phyloP scores from a whole-genome alignment of 345 rosid genomes.

The Acer negundo region DNA sequence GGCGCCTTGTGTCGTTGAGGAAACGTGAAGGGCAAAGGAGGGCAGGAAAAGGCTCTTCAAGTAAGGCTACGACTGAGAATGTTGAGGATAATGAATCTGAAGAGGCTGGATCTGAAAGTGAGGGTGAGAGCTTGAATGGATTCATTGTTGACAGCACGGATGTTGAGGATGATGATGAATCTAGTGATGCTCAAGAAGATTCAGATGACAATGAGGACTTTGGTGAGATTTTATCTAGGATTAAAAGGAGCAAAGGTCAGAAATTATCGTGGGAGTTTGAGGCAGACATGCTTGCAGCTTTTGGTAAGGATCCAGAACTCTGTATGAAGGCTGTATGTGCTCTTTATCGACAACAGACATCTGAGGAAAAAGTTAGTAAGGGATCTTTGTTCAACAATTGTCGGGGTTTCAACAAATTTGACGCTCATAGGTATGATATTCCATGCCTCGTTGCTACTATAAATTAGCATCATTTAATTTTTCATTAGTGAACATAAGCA shows the following conservation, averaged over 20 bases:
- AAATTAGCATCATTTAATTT: too few relatives aligned
- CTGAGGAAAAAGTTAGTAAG: constrained; percentile 48
- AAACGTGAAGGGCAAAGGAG: constrained; percentile 28
- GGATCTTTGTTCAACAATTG: constrained; percentile 41
- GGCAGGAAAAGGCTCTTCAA: constrained; percentile 21
- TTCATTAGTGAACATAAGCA: too few relatives aligned
- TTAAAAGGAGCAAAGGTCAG: constrained; percentile 52
- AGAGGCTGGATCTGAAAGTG: constrained; percentile 43
- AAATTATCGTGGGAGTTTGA: constrained; percentile 53
- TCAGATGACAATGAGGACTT: constrained; percentile 42
- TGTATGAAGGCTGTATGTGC: constrained; percentile 91
- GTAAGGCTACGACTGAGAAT: constrained; percentile 28
- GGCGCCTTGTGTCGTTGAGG: constrained; percentile 46
- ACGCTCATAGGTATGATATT: constrained; percentile 56
- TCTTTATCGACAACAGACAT: constrained; percentile 63
- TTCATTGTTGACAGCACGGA: constrained; percentile 55
- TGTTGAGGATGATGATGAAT: constrained; percentile 18
- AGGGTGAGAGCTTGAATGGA: constrained; percentile 47
- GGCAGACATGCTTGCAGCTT: constrained; percentile 72
- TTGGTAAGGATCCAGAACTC: constrained; percentile 62
- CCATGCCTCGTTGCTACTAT: neutral
- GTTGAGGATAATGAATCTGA: constrained; percentile 44
- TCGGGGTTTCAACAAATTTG: constrained; percentile 71
- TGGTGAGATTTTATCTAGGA: constrained; percentile 38
- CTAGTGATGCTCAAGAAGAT: constrained; percentile 30